Evolutionary conservation across 176 grass and related monocot genomes (phyloP), one percentile per base, ranked within the genome.

Genomic region (Metroxylon sagu): DNA sequence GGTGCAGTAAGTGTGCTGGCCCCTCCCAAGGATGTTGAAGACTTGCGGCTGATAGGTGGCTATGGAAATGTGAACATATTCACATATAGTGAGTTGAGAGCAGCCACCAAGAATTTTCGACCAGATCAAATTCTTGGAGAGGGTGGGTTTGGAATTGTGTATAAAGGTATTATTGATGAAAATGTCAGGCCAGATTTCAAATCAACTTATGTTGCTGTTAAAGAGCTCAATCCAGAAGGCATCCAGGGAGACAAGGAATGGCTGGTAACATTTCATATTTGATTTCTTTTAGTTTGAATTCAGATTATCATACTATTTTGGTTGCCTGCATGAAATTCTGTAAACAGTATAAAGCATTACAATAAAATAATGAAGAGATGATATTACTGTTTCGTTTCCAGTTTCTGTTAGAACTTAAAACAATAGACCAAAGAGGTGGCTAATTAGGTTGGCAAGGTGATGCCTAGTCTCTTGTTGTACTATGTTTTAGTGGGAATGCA

Each of bases 201-300:
- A 53, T 82, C 81, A 21, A 82, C 75, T 60, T 81, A 88, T 29
- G 92, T 91, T 72, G 92, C 92, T 64, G 87, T 97, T 50, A 97
- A 97, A 82, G 74, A 80, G 69, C 66, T 97, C 57, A 97, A 97
- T 70, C 92, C 81, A 67, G 92, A 97, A 64, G 92, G 92, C 1
- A 79, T 88, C 74, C 92, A 97, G 54, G 92, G 92, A 64, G 92
- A 97, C 71, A 97, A 97, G 57, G 87, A 97, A 82, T 97, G 92
- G 92, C 71, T 88, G 74, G 92, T 97, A 79, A 85, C 66, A 71
- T 31, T 52, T 17, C 29, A 27, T 39, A 5, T 61, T 57, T 2
- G 5, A 21, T 56, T 49, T 64, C 74, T 2, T 59, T 70, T 28
- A 71, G 35, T 43, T 43, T 12, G 35, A 43, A 6, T 43, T 43